phyloP scores from a whole-genome alignment of 768 basidiomycete genomes.

The Leccinum disarticulatum region DNA sequence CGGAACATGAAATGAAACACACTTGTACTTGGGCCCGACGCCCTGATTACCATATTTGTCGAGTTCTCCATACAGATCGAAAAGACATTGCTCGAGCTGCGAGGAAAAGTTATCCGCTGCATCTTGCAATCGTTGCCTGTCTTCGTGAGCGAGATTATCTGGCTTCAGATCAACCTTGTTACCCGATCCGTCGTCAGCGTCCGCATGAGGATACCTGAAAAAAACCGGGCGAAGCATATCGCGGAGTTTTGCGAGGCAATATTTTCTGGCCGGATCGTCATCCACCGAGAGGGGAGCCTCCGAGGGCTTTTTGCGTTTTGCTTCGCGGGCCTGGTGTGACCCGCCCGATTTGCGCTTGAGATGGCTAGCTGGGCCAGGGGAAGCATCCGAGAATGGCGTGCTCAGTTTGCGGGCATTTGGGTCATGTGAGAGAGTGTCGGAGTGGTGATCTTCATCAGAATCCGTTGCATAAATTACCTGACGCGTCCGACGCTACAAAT shows the following conservation, averaged over 20 bases:
- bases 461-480: constrained; percentile 42
- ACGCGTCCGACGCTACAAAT: constrained; percentile 44
- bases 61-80: constrained; percentile 71
- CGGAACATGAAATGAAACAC: constrained; percentile 33
- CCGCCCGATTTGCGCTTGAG: constrained; percentile 58
- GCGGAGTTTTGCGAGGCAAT: constrained; percentile 74
- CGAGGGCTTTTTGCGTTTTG: constrained; percentile 50
- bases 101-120: constrained; percentile 63
- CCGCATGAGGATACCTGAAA: constrained; percentile 62
- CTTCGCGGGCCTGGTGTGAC: constrained; percentile 37
- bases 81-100: constrained; percentile 75
- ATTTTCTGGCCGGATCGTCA: constrained; percentile 77
- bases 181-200: constrained; percentile 31
- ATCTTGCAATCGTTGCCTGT: constrained; percentile 53
- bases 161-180: constrained; percentile 42
- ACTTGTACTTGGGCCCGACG: constrained; percentile 84
- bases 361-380: constrained; percentile 20
- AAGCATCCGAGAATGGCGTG: constrained; percentile 21
- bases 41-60: constrained; percentile 67
- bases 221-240: constrained; percentile 73
- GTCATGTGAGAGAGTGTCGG: constrained; percentile 31
- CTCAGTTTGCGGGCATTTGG: constrained; percentile 16
- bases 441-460: constrained; percentile 35
- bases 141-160: constrained; percentile 60
- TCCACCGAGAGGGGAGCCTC: constrained; percentile 38